Evolutionary conservation across 768 basidiomycete genomes (phyloP).

Genomic region (Naganishia vishniacii): DNA sequence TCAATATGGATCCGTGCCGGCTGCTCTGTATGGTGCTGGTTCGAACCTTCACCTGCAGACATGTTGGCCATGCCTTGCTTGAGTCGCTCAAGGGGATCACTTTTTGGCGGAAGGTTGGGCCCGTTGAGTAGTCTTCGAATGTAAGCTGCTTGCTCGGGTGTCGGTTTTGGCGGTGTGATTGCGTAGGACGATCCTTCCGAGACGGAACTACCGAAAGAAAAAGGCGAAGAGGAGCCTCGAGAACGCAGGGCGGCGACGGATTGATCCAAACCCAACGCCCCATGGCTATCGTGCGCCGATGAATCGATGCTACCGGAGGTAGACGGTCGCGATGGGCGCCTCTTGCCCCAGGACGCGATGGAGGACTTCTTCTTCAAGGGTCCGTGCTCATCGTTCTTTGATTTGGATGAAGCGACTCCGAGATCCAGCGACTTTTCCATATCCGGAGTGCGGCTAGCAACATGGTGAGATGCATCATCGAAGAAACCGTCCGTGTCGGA

Average conservation of each 20-base stretch:
- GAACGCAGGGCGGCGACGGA: constrained; percentile 13
- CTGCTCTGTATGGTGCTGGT: background rate
- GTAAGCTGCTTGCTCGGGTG: constrained; percentile 48
- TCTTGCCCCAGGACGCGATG: constrained; percentile 21
- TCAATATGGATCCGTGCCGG: constrained; percentile 40
- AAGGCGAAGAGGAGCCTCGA: background rate
- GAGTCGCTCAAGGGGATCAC: constrained; percentile 34
- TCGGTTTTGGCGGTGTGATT: constrained; percentile 33
- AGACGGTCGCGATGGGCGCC: constrained; percentile 11
- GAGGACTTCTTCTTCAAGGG: constrained; percentile 24
- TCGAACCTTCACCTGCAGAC: background rate
- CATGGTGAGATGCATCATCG: constrained; percentile 1
- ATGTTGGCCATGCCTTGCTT: constrained; percentile 23
- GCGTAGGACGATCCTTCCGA: constrained; percentile 20
- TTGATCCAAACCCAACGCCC: background rate
- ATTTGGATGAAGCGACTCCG: constrained; percentile 38
- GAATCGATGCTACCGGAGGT: constrained; percentile 24
- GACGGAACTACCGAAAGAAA: background rate
- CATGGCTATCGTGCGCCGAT: background rate
- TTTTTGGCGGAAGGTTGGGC: constrained; percentile 27
- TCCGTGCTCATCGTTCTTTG: background rate
- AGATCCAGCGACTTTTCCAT: constrained; percentile 61
- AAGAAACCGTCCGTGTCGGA: constrained; percentile 8
- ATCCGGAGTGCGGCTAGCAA: constrained; percentile 9
- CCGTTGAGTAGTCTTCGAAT: constrained; percentile 45